Percentiles rank a stretch among this genome's conserved stretches.
These are phyloP conservation scores for Fusarium palustre DNA, from an alignment of 2,329 filamentous ascomycete species.

Conservation along the genomic window DNA sequence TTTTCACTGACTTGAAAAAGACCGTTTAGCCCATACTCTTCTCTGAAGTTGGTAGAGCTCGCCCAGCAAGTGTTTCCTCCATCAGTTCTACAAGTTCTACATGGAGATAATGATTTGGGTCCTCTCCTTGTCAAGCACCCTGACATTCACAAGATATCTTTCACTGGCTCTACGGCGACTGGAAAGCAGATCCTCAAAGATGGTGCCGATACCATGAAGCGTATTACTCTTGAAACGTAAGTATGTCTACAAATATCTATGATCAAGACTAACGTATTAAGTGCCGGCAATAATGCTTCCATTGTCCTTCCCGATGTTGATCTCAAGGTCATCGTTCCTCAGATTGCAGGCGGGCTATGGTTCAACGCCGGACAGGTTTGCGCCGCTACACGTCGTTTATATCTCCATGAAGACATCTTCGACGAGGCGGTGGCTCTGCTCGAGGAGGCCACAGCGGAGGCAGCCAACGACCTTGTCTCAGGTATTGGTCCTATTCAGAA, in stretches of 20 bases:
- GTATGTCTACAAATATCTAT: neutral
- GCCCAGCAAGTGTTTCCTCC: conserved; percentile 8
- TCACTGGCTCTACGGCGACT: conserved; percentile 4
- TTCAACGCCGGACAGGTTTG: conserved; percentile 10
- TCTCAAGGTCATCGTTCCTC: neutral
- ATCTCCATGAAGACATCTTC: conserved; percentile 6
- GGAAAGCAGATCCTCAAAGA: conserved; percentile 5
- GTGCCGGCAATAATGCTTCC: conserved; percentile 9
- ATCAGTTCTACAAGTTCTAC: conserved; percentile 3
- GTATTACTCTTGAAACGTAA: conserved; percentile 8
- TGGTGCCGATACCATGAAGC: conserved; percentile 4
- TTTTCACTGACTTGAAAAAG: neutral
- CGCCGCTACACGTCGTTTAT: conserved; percentile 4
- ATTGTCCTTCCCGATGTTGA: conserved; percentile 3
- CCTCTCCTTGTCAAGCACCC: neutral
- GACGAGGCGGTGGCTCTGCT: conserved; percentile 4
- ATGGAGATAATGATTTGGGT: neutral
- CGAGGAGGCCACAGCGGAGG: neutral
- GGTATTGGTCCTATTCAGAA: conserved; percentile 5
- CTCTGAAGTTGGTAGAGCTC: conserved; percentile 1
- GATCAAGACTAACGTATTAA: neutral
- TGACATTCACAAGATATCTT: conserved; percentile 1
- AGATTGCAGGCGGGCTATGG: conserved; percentile 3
- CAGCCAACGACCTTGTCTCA: neutral
- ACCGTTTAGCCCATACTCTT: neutral